Percentiles rank a stretch among this genome's conserved stretches.
Conservation (phyloP, 495 filamentous ascomycete genomes). For the Friedmanniomyces simplex region DNA sequence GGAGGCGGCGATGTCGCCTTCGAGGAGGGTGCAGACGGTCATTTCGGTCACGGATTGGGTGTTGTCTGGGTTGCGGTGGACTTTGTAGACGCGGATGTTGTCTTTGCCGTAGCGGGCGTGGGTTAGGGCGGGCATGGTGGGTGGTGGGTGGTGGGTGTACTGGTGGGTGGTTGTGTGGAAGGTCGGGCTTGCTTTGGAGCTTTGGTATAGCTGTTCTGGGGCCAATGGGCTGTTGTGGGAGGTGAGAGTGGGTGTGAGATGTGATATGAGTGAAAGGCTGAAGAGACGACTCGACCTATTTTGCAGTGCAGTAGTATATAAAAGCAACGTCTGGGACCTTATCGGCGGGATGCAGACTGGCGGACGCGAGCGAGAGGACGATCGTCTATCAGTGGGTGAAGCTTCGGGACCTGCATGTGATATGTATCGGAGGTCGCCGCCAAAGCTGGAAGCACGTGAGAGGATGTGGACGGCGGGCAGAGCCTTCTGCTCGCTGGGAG, state of each 20-base stretch:
- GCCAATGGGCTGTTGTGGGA: not conserved
- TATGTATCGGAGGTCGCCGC: not conserved
- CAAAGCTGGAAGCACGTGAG: not conserved
- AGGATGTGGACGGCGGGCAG: not conserved
- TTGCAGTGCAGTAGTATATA: not conserved
- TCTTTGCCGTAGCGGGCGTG: constrained; percentile 48
- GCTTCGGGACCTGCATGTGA: not conserved
- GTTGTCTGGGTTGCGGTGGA: constrained; percentile 64
- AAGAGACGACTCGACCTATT: not conserved
- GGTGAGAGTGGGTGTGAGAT: not conserved
- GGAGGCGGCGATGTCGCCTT: constrained; percentile 85
- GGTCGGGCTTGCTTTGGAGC: not conserved
- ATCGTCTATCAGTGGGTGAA: not conserved
- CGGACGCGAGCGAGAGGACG: not conserved
- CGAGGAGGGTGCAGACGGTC: constrained; percentile 81
- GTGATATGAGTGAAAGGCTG: not conserved
- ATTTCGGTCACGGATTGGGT: constrained; percentile 83
- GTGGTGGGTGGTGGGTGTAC: not conserved
- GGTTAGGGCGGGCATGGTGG: constrained; percentile 30
- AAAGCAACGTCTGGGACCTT: not conserved
- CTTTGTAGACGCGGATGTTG: constrained; percentile 96
- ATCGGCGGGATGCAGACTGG: not conserved
- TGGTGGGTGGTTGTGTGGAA: not conserved
- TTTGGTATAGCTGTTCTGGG: not conserved
- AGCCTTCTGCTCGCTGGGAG: no score